A percentile compares a stretch with the other conserved stretches of the same genome.
These are phyloP conservation scores for Luzula sylvatica DNA, from an alignment of 176 grass and related monocot species.

Conservation along the genomic window DNA sequence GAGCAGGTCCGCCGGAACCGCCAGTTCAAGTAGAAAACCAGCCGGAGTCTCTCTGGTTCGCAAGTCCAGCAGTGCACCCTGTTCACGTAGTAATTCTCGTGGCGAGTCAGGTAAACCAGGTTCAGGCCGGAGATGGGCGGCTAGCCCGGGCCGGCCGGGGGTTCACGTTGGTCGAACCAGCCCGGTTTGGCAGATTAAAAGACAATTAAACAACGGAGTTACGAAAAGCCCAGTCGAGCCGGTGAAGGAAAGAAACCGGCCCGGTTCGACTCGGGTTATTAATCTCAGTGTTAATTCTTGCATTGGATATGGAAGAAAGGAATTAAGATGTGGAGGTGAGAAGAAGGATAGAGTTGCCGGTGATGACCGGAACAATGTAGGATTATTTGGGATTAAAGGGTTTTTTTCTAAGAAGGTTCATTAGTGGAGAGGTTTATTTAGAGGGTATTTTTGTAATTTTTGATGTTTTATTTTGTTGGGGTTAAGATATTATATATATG, in stretches of 20 bases:
- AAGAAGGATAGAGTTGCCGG: constrained; percentile 6
- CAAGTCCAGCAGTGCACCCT: constrained; percentile 65
- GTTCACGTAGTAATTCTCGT: constrained; percentile 78
- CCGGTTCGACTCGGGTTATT: constrained; percentile 28
- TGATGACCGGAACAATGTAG: constrained; percentile 4
- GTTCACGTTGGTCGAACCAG: constrained; percentile 60
- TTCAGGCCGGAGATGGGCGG: constrained; percentile 33
- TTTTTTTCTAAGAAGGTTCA: constrained; percentile 85
- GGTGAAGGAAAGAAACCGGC: neutral
- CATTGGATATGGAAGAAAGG: constrained; percentile 63
- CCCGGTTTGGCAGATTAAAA: constrained; percentile 66
- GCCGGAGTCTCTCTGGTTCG: constrained; percentile 5
- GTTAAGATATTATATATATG: neutral
- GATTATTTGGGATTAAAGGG: constrained; percentile 45
- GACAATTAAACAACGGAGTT: constrained; percentile 7
- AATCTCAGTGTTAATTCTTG: constrained; percentile 72
- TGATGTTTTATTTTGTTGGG: constrained; percentile 5
- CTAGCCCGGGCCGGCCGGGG: constrained; percentile 43
- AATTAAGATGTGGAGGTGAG: constrained; percentile 18
- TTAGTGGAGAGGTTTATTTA: constrained; percentile 10
- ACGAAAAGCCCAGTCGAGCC: neutral
- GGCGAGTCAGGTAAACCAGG: constrained; percentile 33
- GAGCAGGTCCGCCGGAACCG: constrained; percentile 58
- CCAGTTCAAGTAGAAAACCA: constrained; percentile 15
- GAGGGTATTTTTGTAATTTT: neutral